Percentiles rank a stretch among this genome's conserved stretches.
Evolutionary conservation across 805 yeast genomes (phyloP).

Genomic region (Ogataea degrootiae): DNA sequence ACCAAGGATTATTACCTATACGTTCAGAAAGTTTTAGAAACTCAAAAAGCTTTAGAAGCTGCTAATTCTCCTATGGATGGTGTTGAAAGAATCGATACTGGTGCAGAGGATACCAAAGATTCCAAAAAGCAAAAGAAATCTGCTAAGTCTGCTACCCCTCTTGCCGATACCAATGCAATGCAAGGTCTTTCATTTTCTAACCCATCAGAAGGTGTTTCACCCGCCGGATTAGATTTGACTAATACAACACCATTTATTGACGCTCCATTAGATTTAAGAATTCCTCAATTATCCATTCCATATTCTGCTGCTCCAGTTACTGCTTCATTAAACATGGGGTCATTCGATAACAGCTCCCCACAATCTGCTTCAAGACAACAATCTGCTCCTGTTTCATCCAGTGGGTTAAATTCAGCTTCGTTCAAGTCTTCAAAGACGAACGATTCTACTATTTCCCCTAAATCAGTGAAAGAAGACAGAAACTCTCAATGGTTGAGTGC

Average conservation of each 20-base stretch:
- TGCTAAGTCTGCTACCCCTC: constrained; percentile 10
- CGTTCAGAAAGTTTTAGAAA: constrained; percentile 60
- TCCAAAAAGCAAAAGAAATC: constrained; percentile 14
- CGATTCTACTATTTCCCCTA: constrained; percentile 1
- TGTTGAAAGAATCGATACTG: constrained; percentile 33
- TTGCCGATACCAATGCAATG: constrained; percentile 13
- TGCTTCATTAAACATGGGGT: constrained; percentile 38
- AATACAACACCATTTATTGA: constrained; percentile 27
- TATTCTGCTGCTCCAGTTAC: constrained; percentile 76
- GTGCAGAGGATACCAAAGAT: constrained; percentile 11
- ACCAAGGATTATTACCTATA: constrained; percentile 72
- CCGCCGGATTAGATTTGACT: constrained; percentile 26
- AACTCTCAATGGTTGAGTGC: constrained; percentile 10
- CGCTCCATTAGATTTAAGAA: constrained; percentile 28
- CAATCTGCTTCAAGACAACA: not conserved
- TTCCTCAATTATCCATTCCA: constrained; percentile 49
- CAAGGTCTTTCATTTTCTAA: constrained; percentile 10
- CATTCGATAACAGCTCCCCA: not conserved
- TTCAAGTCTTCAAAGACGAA: not conserved
- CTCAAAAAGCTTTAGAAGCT: constrained; percentile 34
- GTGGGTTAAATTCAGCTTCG: not conserved
- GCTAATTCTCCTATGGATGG: constrained; percentile 40
- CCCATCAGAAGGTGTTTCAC: constrained; percentile 19
- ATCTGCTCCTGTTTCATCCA: not conserved
- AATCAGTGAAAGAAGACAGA: constrained; percentile 5